Percentiles rank a stretch among this genome's conserved stretches.
Evolutionary conservation across 805 yeast species (phyloP).

Genomic region (Cyberlindnera bimundalis): DNA sequence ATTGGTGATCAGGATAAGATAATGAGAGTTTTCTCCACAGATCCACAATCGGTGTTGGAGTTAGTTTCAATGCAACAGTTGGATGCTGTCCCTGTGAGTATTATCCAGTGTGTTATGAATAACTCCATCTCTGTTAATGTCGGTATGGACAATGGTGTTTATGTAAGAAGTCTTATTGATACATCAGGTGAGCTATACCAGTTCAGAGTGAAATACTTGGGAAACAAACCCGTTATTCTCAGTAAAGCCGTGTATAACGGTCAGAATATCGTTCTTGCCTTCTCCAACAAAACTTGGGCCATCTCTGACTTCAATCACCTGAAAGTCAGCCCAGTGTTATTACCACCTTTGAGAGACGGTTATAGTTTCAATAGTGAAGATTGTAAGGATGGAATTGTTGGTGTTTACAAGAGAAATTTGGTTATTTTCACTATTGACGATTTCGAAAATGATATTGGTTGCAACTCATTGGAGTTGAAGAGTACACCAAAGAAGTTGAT

Average conservation of each 20-base stretch:
- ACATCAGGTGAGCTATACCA: conserved; percentile 59
- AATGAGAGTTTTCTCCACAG: conserved; percentile 62
- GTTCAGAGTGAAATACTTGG: conserved; percentile 68
- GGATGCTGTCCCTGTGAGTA: conserved; percentile 44
- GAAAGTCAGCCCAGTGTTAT: conserved; percentile 29
- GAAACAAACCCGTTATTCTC: conserved; percentile 59
- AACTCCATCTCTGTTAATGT: conserved; percentile 51
- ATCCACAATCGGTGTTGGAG: conserved; percentile 57
- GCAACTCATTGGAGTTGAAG: conserved; percentile 41
- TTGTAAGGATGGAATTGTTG: conserved; percentile 58
- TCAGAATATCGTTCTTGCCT: conserved; percentile 29
- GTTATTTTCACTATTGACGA: conserved; percentile 54
- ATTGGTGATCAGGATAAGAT: conserved; percentile 72
- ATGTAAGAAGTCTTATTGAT: conserved; percentile 60
- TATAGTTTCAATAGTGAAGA: conserved; percentile 63
- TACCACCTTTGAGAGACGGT: conserved; percentile 39
- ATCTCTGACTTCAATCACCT: conserved; percentile 25
- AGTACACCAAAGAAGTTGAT: conserved; percentile 48
- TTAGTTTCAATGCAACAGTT: conserved; percentile 62
- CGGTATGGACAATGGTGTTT: conserved; percentile 83
- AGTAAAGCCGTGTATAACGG: conserved; percentile 14
- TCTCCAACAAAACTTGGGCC: conserved; percentile 34
- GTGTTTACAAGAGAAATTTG: conserved; percentile 49
- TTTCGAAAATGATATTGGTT: conserved; percentile 30
- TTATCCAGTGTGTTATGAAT: conserved; percentile 28